Evolutionary conservation across 192 early-diverging fungal genomes (phyloP), one percentile per base, ranked within the genome.

Genomic region (Coemansia sp.): DNA sequence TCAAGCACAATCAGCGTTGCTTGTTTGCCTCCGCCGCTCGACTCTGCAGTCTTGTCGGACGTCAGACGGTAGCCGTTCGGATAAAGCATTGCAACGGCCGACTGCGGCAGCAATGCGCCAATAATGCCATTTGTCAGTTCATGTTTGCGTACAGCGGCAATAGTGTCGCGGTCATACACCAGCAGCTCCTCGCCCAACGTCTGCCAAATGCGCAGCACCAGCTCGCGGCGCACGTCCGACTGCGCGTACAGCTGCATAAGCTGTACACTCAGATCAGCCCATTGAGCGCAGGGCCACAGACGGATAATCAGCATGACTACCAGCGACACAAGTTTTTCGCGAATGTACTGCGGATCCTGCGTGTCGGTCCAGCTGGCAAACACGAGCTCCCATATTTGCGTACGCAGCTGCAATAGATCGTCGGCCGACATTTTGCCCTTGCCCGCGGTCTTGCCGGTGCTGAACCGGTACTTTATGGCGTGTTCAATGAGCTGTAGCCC

Each of bases 171-270:
- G 25, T 80, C 77, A 22, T 64, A 74, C 12, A 74, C 72, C 73
- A 80, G 70, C 62, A 80, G 29, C 59, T 74, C 77, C 39, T 80
- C 77, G 43, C 77, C 77, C 37, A 80, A 56, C 27, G 72, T 74
- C 49, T 57, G 68, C 77, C 77, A 80, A 11, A 80, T 49, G 11
- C 77, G 11, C 53, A 71, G 55, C 37, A 66, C 70, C 68, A 67
- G 58, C 19, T 70, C 77, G 1, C 66, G 65, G 11, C 62, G 60
- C 15, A 17, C 60, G 1, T 4, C 24, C 9, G 66, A 62, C 56
- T 38, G 19, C 41, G 21, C 3, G 22, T 72, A 72, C 62, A 80
- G 37, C 2, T 62, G 67, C 61, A 65, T 60, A 21, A 80, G 37
- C 69, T 73, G 71, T 27, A 55, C 41, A 38, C 65, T 74, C 11